Conservation (phyloP, 2,329 filamentous ascomycete species). For the Xylogone sp. region DNA sequence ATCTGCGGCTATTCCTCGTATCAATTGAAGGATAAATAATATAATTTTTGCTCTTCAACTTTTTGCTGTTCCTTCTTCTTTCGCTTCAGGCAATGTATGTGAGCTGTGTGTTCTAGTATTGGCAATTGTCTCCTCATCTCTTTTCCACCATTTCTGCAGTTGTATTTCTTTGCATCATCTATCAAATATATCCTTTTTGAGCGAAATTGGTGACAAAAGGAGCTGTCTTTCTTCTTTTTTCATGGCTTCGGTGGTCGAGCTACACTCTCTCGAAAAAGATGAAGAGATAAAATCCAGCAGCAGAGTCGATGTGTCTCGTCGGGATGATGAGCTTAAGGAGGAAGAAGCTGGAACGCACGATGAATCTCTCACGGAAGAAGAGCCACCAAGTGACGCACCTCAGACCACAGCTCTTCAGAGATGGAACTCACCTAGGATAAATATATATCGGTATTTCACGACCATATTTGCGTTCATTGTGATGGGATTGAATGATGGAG, state of each 20-base stretch:
- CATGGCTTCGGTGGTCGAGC: not conserved
- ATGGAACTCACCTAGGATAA: conserved; percentile 62
- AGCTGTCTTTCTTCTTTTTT: no score
- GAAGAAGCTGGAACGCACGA: not conserved
- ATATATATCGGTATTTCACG: conserved; percentile 53
- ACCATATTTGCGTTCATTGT: conserved; percentile 60
- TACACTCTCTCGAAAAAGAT: not conserved
- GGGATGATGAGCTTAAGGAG: not conserved
- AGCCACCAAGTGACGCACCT: conserved; percentile 2
- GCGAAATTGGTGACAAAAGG: no score
- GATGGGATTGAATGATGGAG: conserved; percentile 67
- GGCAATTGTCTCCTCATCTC: not conserved
- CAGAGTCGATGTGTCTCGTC: not conserved
- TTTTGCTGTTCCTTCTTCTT: no score
- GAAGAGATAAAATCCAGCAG: not conserved
- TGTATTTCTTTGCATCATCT: not conserved
- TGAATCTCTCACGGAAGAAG: not conserved
- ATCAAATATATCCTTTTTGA: no score
- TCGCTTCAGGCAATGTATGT: no score
- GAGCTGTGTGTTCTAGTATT: no score
- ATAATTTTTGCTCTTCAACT: no score
- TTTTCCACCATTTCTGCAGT: not conserved
- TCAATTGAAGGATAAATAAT: no score
- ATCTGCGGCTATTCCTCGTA: no score
- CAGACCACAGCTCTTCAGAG: conserved; percentile 36